These are phyloP conservation scores for Thelonectria rubi DNA, from an alignment of 2,329 filamentous ascomycete genomes.

Conservation along the genomic window DNA sequence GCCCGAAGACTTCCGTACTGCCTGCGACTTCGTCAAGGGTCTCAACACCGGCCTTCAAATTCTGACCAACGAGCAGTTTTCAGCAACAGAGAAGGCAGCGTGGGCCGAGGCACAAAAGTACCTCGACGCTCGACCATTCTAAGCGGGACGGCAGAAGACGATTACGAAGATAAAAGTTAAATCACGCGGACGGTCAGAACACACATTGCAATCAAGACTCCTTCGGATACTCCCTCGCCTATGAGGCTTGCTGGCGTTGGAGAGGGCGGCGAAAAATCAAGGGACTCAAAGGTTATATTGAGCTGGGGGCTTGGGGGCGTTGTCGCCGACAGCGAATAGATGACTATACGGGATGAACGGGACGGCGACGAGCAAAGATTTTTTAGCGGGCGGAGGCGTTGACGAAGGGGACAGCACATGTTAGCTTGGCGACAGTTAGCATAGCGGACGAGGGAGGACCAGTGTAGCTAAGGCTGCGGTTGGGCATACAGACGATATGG, in stretches of 20 bases:
- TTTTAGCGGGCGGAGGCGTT: not conserved
- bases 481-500: constrained; percentile 19
- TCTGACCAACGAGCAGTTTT: constrained; percentile 58
- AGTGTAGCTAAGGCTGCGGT: constrained; percentile 16
- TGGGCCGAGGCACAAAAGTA: constrained; percentile 67
- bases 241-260: constrained; percentile 41
- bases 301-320: constrained; percentile 31
- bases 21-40: constrained; percentile 66
- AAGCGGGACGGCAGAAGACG: constrained; percentile 29
- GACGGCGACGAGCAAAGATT: not conserved
- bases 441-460: not conserved
- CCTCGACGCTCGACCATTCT: constrained; percentile 56
- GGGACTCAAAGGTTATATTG: constrained; percentile 40
- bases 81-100: constrained; percentile 55
- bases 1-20: constrained; percentile 66
- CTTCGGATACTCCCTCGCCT: constrained; percentile 37
- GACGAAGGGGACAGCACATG: constrained; percentile 5
- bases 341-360: constrained; percentile 1
- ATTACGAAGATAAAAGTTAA: constrained; percentile 33
- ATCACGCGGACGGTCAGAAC: constrained; percentile 21
- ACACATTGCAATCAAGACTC: constrained; percentile 31
- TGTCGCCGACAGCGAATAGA: constrained; percentile 21
- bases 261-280: constrained; percentile 37
- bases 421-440: not conserved
- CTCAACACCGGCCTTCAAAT: constrained; percentile 66